A percentile compares a stretch with the other conserved stretches of the same genome.
Evolutionary conservation across 2,329 filamentous ascomycete genomes (phyloP).

Genomic region (Nemania abortiva): DNA sequence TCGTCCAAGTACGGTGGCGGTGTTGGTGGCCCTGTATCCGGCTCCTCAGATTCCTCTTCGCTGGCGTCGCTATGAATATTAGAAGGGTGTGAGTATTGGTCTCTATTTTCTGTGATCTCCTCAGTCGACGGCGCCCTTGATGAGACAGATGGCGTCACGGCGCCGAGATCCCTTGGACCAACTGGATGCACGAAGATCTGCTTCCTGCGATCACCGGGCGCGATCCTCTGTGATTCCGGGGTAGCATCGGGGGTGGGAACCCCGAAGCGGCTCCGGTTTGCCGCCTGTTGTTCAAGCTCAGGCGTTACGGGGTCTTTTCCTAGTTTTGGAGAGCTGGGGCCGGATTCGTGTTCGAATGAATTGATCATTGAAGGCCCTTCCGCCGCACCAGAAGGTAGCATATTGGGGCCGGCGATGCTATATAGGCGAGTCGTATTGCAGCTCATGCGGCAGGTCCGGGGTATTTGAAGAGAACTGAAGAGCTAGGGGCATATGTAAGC

Average conservation of each 20-base stretch:
- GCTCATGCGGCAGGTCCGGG: constrained; percentile 11
- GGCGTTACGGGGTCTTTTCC: constrained; percentile 25
- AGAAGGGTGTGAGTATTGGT: neutral
- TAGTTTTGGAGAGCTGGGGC: neutral
- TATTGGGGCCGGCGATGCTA: constrained; percentile 14
- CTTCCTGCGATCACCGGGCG: neutral
- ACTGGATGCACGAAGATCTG: neutral
- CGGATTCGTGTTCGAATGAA: constrained; percentile 7
- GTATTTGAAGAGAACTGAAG: constrained; percentile 14
- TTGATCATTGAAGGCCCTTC: constrained; percentile 13
- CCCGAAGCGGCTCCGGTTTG: constrained; percentile 21
- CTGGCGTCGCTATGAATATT: constrained; percentile 5
- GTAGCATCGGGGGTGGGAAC: constrained; percentile 31
- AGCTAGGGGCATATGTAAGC: constrained; percentile 2
- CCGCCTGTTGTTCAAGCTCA: constrained; percentile 11
- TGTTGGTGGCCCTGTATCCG: neutral
- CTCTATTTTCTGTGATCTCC: neutral
- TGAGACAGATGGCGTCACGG: neutral
- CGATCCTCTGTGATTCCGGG: constrained; percentile 13
- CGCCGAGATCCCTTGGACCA: neutral
- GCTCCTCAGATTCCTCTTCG: neutral
- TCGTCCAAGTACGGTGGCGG: neutral
- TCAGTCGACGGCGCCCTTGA: constrained; percentile 1
- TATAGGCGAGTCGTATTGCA: constrained; percentile 4
- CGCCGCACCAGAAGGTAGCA: neutral